Evolutionary conservation across 169 alveolate species (phyloP), one percentile per base, ranked within the genome.

Genomic region (Eimeria sp.): DNA sequence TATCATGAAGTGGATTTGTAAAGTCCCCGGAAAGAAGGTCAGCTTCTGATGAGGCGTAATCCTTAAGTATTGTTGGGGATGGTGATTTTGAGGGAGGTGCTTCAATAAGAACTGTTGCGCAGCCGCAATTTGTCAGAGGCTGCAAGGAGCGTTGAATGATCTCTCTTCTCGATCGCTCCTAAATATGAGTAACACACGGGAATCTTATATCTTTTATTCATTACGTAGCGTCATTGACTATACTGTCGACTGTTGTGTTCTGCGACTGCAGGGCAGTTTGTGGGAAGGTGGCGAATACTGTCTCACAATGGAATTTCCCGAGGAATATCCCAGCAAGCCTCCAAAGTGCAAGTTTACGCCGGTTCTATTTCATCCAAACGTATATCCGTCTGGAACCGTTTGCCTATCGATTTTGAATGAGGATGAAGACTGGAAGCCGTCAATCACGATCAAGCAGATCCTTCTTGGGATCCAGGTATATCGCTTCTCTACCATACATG

Each of bases 401-500:
- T 99, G 99, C 89, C 98, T 99, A 65, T 98, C 99, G 43, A 99
- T 99, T 89, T 97, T 99, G n/a, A 99, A 99, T 96, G 99, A 99
- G 97, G 99, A 99, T 97, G 99, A 99, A 98, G 99, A 99, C 93
- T 99, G 99, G 99, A 99, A 99, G 97, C 99, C 99, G n/a, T 99
- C 99, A 25, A 99, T 99, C 94, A 99, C 99, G 20, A 98, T 99
- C 94, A 99, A 99, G 78, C 99, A 99, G 96, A 99, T 99, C 90
- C 98, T 99, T 27, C 97, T 99, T 45, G 99, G 99, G 43, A 99
- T 99, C n/a, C 99, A 99, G 98, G 99, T 95, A 34, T 5, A 57
- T 40, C 51, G 2, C 49, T 57, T 18, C 30, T 11, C 58, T 20
- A 14, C 18, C 82, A 14, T 34, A 34, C 40, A 34, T 2, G 40